phyloP scores from a whole-genome alignment of 306 rosid genomes.

The Mucuna pruriens region DNA sequence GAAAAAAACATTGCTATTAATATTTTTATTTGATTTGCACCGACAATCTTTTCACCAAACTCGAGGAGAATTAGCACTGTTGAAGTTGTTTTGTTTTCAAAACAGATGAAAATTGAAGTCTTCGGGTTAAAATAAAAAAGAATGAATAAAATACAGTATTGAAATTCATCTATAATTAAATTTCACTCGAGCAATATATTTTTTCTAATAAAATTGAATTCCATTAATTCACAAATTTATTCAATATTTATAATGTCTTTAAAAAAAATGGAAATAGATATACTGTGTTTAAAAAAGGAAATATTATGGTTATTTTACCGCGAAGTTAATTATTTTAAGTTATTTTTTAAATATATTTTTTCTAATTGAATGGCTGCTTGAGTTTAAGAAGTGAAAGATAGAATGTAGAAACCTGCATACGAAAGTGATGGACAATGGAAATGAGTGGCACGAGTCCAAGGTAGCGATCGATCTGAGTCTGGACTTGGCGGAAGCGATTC shows the following conservation, averaged over 20 bases:
- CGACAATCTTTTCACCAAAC: conserved; percentile 5
- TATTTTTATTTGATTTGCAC: neutral
- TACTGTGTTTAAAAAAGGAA: too few relatives aligned
- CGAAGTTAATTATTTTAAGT: neutral
- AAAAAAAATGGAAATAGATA: neutral
- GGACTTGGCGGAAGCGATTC: conserved; percentile 50
- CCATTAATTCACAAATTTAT: neutral
- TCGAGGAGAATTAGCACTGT: neutral
- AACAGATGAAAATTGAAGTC: neutral
- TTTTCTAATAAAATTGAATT: neutral
- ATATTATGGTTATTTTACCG: too few relatives aligned
- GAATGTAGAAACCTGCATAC: conserved; percentile 37
- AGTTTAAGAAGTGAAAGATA: too few relatives aligned
- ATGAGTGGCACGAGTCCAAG: conserved; percentile 49
- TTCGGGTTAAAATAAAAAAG: neutral
- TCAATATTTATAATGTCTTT: neutral
- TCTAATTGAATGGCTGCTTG: too few relatives aligned
- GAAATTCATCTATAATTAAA: neutral
- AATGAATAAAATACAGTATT: neutral
- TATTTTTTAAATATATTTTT: too few relatives aligned
- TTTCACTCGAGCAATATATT: too few relatives aligned
- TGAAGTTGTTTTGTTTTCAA: neutral
- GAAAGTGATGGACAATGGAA: conserved; percentile 45
- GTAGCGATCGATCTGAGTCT: conserved; percentile 47
- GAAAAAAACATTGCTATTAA: neutral